Base-by-base conservation (phyloP, 2,329 filamentous ascomycete species). In the Fusarium concolor region DNA sequence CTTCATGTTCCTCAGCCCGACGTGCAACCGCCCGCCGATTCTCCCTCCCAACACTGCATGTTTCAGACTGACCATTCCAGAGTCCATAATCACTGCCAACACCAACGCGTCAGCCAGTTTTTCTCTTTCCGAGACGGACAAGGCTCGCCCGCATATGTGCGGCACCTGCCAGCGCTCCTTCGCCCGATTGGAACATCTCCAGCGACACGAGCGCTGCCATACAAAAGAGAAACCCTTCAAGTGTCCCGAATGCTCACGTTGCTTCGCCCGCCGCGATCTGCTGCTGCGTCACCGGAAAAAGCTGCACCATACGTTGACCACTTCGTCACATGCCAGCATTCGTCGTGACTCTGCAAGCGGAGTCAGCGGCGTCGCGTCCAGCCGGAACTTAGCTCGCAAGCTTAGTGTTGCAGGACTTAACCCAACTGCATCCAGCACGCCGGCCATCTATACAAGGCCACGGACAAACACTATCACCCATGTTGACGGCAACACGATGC, bases 141-240 rank as follows among this genome's bases (percentile, higher is more conserved):
- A 98, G 83, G 96, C 96, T 57, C 89, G 95, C 68, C 96, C 96
- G 68, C 96, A 99, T 80, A 90, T 97, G 62, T 99, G 96, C 82
- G 89, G 86, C 38, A 98, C 94, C 45, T 99, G 96, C 79, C 88
- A 90, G 75, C 90, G 96, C 68, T 97, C 93, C 29, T 99, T 99
- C 79, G 96, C 96, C 61, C 90, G 96, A 63, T 83, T 99, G 73
- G 96, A 99, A 81, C 96, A 99, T 79, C 83, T 99, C 71, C 98
- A 99, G 83, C 91, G 96, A 63, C 96, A 99, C 80, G 96, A 98
- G 81, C 89, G 96, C 66, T 97, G 94, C n/a, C 94, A 97, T 77
- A 97, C 94, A 42, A 97, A 99, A 79, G 94, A 99, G 82, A 99
- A 99, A 84, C 96, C 96, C 1, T 99, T 99, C 74, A 94, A 97